These are phyloP conservation scores for Pinus albicaulis DNA, from an alignment of 75 land plant genomes.

Conservation along the genomic window DNA sequence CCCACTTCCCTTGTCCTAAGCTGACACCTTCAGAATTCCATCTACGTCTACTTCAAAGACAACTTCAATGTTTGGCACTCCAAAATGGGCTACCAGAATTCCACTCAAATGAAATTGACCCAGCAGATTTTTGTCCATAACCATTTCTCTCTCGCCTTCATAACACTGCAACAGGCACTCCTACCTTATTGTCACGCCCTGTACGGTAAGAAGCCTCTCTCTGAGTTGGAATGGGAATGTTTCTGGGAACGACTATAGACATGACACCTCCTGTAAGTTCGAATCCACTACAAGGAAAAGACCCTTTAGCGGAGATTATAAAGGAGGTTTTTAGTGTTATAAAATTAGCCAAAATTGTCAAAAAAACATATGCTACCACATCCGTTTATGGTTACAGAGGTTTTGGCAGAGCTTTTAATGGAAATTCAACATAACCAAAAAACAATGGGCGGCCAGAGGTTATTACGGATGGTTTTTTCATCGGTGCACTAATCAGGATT, in stretches of 20 bases:
- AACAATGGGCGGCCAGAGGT: too few relatives aligned
- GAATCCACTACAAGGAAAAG: too few relatives aligned
- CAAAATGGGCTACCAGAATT: background rate
- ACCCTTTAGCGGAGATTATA: too few relatives aligned
- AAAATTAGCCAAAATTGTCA: too few relatives aligned
- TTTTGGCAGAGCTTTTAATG: too few relatives aligned
- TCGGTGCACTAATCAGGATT: too few relatives aligned
- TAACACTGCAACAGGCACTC: background rate
- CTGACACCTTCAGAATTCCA: background rate
- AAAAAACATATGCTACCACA: too few relatives aligned
- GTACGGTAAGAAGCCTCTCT: background rate
- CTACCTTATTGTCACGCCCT: background rate
- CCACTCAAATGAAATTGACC: background rate
- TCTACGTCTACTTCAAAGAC: background rate
- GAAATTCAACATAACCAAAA: too few relatives aligned
- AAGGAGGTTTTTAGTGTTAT: too few relatives aligned
- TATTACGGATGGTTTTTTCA: too few relatives aligned
- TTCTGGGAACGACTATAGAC: background rate
- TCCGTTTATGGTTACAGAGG: too few relatives aligned
- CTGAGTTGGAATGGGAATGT: background rate
- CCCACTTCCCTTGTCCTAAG: constrained; percentile 21
- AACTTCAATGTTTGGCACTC: background rate
- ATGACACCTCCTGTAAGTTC: background rate
- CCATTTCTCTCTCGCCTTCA: background rate
- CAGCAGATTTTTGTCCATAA: background rate